Conservation (phyloP, 768 basidiomycete species). For the Phanerochaete sordida region DNA sequence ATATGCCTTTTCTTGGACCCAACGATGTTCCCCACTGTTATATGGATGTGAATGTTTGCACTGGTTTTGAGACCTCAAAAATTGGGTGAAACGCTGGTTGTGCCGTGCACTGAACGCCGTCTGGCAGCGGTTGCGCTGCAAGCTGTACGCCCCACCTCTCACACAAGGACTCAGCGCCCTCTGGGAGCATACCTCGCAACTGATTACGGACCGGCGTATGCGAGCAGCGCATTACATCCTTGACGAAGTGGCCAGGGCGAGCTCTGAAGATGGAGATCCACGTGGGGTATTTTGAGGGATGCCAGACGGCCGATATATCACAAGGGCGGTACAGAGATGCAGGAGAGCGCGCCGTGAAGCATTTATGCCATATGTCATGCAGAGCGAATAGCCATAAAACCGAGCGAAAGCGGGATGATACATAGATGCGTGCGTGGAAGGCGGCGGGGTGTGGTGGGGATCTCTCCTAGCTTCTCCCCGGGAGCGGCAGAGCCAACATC, state of each 20-base stretch:
- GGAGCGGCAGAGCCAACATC: background rate
- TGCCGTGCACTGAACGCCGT: too few relatives aligned
- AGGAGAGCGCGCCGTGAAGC: background rate
- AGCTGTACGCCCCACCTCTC: too few relatives aligned
- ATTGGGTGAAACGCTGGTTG: too few relatives aligned
- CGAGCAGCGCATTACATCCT: too few relatives aligned
- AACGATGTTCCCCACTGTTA: too few relatives aligned
- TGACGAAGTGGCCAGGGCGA: background rate
- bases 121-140: too few relatives aligned
- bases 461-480: conserved; percentile 1
- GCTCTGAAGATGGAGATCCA: background rate
- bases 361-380: conserved; percentile 4
- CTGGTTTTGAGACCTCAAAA: too few relatives aligned
- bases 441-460: background rate
- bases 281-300: background rate
- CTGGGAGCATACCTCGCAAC: too few relatives aligned
- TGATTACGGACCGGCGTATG: too few relatives aligned
- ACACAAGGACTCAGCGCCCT: too few relatives aligned
- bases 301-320: background rate
- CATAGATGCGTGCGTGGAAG: conserved; percentile 6
- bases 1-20: too few relatives aligned
- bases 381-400: conserved; percentile 5
- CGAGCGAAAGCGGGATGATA: conserved; percentile 6
- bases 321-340: background rate
- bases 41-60: too few relatives aligned